Conservation (phyloP, 805 yeast genomes). For the Starmera pachycereana region DNA sequence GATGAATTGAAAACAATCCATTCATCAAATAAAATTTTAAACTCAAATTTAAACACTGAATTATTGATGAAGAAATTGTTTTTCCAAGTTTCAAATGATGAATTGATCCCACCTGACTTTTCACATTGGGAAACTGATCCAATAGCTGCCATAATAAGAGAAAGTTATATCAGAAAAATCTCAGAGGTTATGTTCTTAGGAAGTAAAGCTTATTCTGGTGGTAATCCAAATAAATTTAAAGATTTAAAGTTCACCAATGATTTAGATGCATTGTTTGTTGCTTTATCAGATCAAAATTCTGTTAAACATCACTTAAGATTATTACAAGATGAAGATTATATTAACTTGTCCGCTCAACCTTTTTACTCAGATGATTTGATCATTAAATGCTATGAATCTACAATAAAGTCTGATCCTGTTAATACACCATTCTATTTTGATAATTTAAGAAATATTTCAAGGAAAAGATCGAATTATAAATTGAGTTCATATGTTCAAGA, state of each 20-base stretch:
- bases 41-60: slow-evolving; percentile 45
- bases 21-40: slow-evolving; percentile 38
- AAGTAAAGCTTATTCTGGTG: slow-evolving; percentile 19
- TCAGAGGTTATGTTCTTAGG: slow-evolving; percentile 42
- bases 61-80: slow-evolving; percentile 38
- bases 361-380: slow-evolving; percentile 40
- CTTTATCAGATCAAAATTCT: slow-evolving; percentile 22
- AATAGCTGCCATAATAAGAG: slow-evolving; percentile 26
- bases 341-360: slow-evolving; percentile 37
- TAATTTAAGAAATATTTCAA: slow-evolving; percentile 40
- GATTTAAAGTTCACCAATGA: slow-evolving; percentile 17
- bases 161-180: slow-evolving; percentile 43
- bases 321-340: slow-evolving; percentile 24
- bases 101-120: slow-evolving; percentile 40
- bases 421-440: slow-evolving; percentile 46
- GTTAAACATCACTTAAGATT: slow-evolving; percentile 13
- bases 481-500: slow-evolving; percentile 34
- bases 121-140: slow-evolving; percentile 20
- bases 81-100: slow-evolving; percentile 27
- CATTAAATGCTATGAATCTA: slow-evolving; percentile 34
- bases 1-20: slow-evolving; percentile 47
- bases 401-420: slow-evolving; percentile 31
- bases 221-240: slow-evolving; percentile 19
- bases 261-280: slow-evolving; percentile 19
- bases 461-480: slow-evolving; percentile 35